Percentiles rank a stretch among this genome's conserved stretches.
These are phyloP conservation scores for Camelina hispida DNA, from an alignment of 345 rosid species.

Conservation along the genomic window DNA sequence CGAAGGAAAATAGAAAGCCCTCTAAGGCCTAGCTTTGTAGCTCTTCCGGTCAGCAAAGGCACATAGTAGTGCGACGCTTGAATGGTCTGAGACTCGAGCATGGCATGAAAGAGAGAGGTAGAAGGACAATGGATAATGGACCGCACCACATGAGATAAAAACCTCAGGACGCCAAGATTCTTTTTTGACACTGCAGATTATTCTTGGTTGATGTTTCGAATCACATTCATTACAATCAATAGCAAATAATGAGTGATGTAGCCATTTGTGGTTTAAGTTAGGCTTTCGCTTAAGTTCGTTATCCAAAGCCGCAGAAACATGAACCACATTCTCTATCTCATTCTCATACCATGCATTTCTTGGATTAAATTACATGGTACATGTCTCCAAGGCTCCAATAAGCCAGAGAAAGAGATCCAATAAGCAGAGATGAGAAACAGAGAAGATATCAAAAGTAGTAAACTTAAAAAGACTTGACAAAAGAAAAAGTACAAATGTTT, in stretches of 20 bases:
- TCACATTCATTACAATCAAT: constrained; percentile 6
- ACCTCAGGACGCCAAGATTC: not conserved
- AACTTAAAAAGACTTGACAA: not conserved
- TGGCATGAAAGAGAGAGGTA: too few species aligned
- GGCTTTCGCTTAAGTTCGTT: not conserved
- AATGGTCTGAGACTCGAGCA: too few species aligned
- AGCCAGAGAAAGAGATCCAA: constrained; percentile 2
- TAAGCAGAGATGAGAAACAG: not conserved
- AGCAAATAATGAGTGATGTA: constrained; percentile 1
- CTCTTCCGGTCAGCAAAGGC: too few species aligned
- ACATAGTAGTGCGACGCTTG: too few species aligned
- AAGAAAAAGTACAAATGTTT: not conserved
- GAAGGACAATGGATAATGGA: not conserved
- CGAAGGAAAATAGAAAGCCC: too few species aligned
- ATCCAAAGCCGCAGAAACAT: not conserved
- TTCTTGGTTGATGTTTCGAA: not conserved
- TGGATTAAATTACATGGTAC: not conserved
- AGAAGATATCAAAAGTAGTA: not conserved
- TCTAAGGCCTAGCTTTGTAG: too few species aligned
- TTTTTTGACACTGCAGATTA: not conserved
- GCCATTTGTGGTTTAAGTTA: constrained; percentile 9
- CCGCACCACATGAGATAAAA: not conserved
- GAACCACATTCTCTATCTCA: not conserved
- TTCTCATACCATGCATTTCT: not conserved
- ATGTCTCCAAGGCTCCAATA: not conserved